Conservation (phyloP, 768 basidiomycete genomes). For the Kockovaella imperatae region DNA sequence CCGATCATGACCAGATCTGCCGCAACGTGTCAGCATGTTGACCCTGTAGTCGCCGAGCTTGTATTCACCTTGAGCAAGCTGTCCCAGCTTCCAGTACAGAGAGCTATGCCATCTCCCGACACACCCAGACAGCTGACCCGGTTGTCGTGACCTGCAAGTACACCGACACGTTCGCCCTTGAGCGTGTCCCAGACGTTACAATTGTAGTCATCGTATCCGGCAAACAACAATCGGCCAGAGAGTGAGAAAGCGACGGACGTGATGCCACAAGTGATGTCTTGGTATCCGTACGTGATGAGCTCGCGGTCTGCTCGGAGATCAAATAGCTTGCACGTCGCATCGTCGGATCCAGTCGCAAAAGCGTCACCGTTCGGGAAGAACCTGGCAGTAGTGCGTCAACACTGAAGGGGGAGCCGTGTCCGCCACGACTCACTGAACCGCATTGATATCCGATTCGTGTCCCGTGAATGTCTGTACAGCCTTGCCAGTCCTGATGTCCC, state of each 20-base stretch:
- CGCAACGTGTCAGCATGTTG: background rate
- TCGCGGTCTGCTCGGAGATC: slow-evolving; percentile 97
- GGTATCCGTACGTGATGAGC: slow-evolving; percentile 91
- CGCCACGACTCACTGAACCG: slow-evolving; percentile 72
- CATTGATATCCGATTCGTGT: slow-evolving; percentile 98
- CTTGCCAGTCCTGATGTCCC: slow-evolving; percentile 96
- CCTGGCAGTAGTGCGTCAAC: slow-evolving; percentile 48
- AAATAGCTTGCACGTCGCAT: slow-evolving; percentile 95
- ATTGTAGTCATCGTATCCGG: slow-evolving; percentile 99
- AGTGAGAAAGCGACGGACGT: slow-evolving; percentile 98
- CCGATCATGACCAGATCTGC: slow-evolving; percentile 1
- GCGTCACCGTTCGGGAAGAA: slow-evolving; percentile 99
- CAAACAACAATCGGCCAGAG: slow-evolving; percentile 93
- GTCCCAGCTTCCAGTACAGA: slow-evolving; percentile 98
- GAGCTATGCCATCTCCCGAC: slow-evolving; percentile 91
- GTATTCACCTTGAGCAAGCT: slow-evolving; percentile 90
- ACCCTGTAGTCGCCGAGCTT: slow-evolving; percentile 34
- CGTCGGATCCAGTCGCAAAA: slow-evolving; percentile 96
- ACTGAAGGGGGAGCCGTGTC: background rate
- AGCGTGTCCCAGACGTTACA: slow-evolving; percentile 99
- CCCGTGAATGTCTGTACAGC: slow-evolving; percentile 98
- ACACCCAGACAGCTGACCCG: slow-evolving; percentile 94
- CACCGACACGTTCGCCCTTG: slow-evolving; percentile 96
- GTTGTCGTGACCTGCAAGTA: slow-evolving; percentile 96
- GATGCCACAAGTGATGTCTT: slow-evolving; percentile 97